A percentile compares a stretch with the other conserved stretches of the same genome.
Conservation (phyloP, 2,329 filamentous ascomycete genomes). For the Fusarium anguioides region DNA sequence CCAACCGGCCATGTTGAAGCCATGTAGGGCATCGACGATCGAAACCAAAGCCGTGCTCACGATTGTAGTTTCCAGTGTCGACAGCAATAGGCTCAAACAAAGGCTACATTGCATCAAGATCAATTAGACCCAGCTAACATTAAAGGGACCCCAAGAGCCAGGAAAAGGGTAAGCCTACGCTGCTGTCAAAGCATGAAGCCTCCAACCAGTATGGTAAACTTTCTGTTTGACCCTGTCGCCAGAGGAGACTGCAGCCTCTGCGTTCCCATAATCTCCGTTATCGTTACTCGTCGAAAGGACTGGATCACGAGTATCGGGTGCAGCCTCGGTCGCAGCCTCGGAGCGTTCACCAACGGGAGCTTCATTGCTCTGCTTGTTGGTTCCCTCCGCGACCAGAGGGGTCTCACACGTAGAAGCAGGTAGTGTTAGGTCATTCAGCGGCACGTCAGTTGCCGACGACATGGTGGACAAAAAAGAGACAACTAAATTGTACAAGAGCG, state of each 20-base stretch:
- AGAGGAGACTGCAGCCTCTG: not conserved
- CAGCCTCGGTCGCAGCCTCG: not conserved
- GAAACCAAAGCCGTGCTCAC: slow-evolving; percentile 62
- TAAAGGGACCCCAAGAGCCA: too few species aligned
- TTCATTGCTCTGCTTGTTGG: not conserved
- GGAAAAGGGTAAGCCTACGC: not conserved
- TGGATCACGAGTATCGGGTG: not conserved
- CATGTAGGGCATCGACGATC: slow-evolving; percentile 54
- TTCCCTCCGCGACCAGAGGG: too few species aligned
- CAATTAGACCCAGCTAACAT: not conserved
- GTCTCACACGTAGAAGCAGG: too few species aligned
- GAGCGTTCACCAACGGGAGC: not conserved
- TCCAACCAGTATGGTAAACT: slow-evolving; percentile 8
- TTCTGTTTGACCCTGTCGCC: not conserved
- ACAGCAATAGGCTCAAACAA: slow-evolving; percentile 49
- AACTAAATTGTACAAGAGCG: not conserved
- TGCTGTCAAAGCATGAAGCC: not conserved
- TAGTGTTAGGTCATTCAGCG: too few species aligned
- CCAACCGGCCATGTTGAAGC: slow-evolving; percentile 55
- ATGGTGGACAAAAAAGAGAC: not conserved
- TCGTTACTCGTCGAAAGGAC: not conserved
- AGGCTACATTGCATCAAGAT: not conserved
- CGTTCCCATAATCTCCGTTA: not conserved
- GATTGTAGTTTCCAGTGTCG: slow-evolving; percentile 61
- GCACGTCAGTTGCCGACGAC: not conserved